Evolutionary conservation across 352 stramenopile genomes (phyloP).

Genomic region (Phytophthora melonis): DNA sequence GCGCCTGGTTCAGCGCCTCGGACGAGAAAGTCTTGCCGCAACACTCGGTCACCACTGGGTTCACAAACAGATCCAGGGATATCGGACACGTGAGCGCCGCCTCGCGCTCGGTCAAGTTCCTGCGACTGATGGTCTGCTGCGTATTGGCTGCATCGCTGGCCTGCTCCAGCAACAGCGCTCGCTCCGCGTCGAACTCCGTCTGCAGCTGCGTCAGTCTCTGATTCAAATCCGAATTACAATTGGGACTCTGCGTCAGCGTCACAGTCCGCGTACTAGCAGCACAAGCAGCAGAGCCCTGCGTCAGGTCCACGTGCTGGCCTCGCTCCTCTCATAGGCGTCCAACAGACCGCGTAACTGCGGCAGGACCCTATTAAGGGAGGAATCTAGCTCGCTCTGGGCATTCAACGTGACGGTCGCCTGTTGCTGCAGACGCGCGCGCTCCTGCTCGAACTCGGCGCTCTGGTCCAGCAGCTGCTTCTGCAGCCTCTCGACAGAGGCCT

Average conservation of each 20-base stretch:
- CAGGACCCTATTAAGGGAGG: not conserved
- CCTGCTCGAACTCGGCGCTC: not conserved
- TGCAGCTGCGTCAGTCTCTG: not conserved
- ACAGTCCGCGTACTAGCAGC: not conserved
- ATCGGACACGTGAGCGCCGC: conserved; percentile 24
- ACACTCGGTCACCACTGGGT: conserved; percentile 23
- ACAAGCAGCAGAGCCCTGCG: not conserved
- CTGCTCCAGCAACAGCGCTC: conserved; percentile 5
- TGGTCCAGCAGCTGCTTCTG: conserved; percentile 4
- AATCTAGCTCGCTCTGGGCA: not conserved
- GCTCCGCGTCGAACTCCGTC: not conserved
- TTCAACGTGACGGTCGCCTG: conserved; percentile 1
- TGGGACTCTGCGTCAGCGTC: too few species aligned
- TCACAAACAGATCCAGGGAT: conserved; percentile 17
- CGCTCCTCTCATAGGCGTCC: conserved; percentile 2
- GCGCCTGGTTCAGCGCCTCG: not conserved
- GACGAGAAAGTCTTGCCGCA: conserved; percentile 27
- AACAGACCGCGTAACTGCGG: not conserved
- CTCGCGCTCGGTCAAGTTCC: conserved; percentile 16
- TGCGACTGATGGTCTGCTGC: not conserved
- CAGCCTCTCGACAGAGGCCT: not conserved
- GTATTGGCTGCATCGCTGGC: not conserved
- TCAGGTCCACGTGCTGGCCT: not conserved
- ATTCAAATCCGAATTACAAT: not conserved
- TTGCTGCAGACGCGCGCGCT: not conserved